Evolutionary conservation across 345 rosid species (phyloP), one percentile per base, ranked within the genome.

Genomic region (Citrus reticulata): DNA sequence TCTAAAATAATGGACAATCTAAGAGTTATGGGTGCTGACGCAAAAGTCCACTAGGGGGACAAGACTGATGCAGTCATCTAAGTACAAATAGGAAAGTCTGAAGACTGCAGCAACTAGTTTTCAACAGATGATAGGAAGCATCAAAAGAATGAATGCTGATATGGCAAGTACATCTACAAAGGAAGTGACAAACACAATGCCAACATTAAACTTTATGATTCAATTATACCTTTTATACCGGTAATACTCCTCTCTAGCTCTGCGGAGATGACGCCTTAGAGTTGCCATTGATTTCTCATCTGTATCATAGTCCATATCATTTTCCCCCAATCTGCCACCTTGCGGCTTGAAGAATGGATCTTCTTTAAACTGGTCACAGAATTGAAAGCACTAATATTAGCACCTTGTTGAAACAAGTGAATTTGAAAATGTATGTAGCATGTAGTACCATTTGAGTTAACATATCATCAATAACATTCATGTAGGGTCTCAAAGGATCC

Each of bases 241-340:
- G 72, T 93, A 97, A 83, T 97, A 97, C 79, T 88, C 90, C 82
- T 94, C 98, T 72, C 95, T 90, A 79, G 99, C 99, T 83, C 89
- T 85, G 58, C 97, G 89, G 80, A 97, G 97, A 89, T 97, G 93
- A 70, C 98, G 96, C 81, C 99, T 91, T 66, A 97, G 90, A 68
- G 94, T 94, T 83, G 99, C 99, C 99, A 97, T 97, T 30, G 99
- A 92, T 85, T 94, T 97, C 83, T 91, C 98, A 88, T 97, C 99
- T 49, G 99, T 91, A 81, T 97, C 99, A 81, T 93, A 97, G 84
- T 97, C 98, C 99, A 97, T 97, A 81, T 97, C 99, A 85, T 94
- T 93, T 87, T 97, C 99, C 66, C 99, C 99, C 84, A 97, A 69
- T 79, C 88, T 90, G 58, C 99, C 99, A 80, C 99, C 98, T 88